Evolutionary conservation across 2,329 filamentous ascomycete genomes (phyloP).

Genomic region (Penicillium sumatraense): DNA sequence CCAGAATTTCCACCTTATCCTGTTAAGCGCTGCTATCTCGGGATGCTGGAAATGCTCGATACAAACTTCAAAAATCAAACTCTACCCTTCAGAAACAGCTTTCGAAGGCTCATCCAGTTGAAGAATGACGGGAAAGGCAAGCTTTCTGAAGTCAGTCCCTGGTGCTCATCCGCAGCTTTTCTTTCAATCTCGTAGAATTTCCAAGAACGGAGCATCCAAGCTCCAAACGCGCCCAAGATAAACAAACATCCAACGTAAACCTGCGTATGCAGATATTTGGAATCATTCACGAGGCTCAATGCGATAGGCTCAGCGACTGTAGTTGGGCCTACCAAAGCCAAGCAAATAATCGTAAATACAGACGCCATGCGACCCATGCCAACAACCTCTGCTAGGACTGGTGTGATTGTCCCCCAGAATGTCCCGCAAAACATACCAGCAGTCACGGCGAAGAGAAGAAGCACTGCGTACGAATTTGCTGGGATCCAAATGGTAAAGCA

Average conservation of each 20-base stretch:
- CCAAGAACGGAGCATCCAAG: neutral
- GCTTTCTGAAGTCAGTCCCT: neutral
- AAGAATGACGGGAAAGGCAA: constrained; percentile 4
- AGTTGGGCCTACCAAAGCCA: constrained; percentile 14
- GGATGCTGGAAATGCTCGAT: no score
- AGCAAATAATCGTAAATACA: constrained; percentile 16
- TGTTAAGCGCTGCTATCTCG: no score
- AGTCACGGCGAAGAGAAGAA: constrained; percentile 50
- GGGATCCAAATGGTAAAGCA: constrained; percentile 48
- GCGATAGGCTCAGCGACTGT: constrained; percentile 19
- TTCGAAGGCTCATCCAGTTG: constrained; percentile 7
- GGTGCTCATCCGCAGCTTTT: neutral
- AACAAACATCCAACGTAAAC: constrained; percentile 7
- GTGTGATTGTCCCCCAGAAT: constrained; percentile 46
- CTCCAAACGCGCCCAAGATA: neutral
- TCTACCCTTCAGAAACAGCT: constrained; percentile 2
- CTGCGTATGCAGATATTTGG: constrained; percentile 12
- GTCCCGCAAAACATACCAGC: constrained; percentile 52
- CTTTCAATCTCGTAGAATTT: neutral
- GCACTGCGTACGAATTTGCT: constrained; percentile 45
- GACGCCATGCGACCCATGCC: constrained; percentile 16
- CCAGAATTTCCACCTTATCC: no score
- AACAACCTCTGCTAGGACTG: constrained; percentile 18
- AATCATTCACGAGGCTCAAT: constrained; percentile 8
- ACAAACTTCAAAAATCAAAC: no score